Base-by-base conservation (phyloP, 345 rosid genomes). In the Boechera retrofracta region DNA sequence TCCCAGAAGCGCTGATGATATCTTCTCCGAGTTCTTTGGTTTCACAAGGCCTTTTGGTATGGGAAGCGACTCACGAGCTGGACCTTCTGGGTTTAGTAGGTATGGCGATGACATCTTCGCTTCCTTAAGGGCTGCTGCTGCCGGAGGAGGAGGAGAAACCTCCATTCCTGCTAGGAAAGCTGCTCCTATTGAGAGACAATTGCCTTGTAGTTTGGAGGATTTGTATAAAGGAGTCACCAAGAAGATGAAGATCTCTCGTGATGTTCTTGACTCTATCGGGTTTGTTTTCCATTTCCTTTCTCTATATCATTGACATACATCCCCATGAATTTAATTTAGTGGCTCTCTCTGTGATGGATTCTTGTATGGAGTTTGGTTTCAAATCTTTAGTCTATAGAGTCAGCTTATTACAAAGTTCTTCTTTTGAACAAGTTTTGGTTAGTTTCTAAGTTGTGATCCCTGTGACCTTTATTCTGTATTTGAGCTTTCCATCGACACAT, bases 231-330 rank as follows among this genome's bases (percentile, higher is more conserved):
- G 98, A 3, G 73, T 82, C 13, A 81, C 91, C 3, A 93, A 88
- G 79, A 93, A 91, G 89, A 86, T 93, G 95, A 91, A 88, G 84
- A 93, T 93, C 77, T 89, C 97, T 13, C 87, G 98, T 59, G 91
- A 87, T 65, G 89, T 88, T 15, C 82, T 84, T 1, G 95, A 93
- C 82, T 81, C 82, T 0, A 82, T 80, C 44, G 95, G 97, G 98
- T 91, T 76, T 77, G 91, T 44, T 69, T 57, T 10, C 49, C 2
- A 48, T 16, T 48, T n/a, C 44, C 41, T 10, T 38, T 38, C 42
- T 10, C 42, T 38, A 28, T 28, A 28, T 28, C 29, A 28, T 28
- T 28, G 29, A 28, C 12, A 38, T 9, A 36, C 41, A 8, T 38
- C 38, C 2, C 39, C 39, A 24, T 57, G 8, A 42, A 28, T 56